These are phyloP conservation scores for Trichosporon inkin DNA, from an alignment of 1,284 basidiomycete genomes.

Conservation along the genomic window DNA sequence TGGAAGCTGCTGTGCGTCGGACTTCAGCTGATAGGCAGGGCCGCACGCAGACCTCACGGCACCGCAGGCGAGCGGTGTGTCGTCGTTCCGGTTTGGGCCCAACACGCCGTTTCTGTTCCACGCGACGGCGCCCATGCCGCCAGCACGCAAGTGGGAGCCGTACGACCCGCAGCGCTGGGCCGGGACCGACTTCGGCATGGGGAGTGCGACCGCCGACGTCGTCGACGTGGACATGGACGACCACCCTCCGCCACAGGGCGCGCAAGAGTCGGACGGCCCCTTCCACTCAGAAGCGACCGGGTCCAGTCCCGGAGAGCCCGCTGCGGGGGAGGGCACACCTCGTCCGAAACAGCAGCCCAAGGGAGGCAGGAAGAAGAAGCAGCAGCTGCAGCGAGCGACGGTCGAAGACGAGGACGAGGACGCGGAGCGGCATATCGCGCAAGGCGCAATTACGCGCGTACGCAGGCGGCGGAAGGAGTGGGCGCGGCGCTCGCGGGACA, in stretches of 20 bases:
- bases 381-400: conserved; percentile 6
- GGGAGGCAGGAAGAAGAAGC: background rate
- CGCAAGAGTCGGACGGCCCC: too few relatives aligned
- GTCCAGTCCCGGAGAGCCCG: too few relatives aligned
- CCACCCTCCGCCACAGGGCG: too few relatives aligned
- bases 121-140: conserved; percentile 22
- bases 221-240: conserved; percentile 38
- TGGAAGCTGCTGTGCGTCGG: background rate
- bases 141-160: conserved; percentile 21
- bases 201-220: conserved; percentile 5
- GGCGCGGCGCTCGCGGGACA: conserved; percentile 25
- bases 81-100: conserved; percentile 24
- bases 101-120: conserved; percentile 38
- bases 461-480: conserved; percentile 60
- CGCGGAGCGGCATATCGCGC: conserved; percentile 50
- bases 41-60: conserved; percentile 37
- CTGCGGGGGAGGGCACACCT: background rate
- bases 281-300: too few relatives aligned
- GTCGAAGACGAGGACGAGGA: conserved; percentile 19
- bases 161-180: conserved; percentile 42
- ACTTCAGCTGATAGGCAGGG: conserved; percentile 26
- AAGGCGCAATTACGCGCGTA: conserved; percentile 66
- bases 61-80: conserved; percentile 6
- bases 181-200: conserved; percentile 28
- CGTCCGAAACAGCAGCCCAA: conserved; percentile 3